A percentile compares a stretch with the other conserved stretches of the same genome.
Conservation (phyloP, 2,329 filamentous ascomycete genomes). For the Aspergillus fumigatus region DNA sequence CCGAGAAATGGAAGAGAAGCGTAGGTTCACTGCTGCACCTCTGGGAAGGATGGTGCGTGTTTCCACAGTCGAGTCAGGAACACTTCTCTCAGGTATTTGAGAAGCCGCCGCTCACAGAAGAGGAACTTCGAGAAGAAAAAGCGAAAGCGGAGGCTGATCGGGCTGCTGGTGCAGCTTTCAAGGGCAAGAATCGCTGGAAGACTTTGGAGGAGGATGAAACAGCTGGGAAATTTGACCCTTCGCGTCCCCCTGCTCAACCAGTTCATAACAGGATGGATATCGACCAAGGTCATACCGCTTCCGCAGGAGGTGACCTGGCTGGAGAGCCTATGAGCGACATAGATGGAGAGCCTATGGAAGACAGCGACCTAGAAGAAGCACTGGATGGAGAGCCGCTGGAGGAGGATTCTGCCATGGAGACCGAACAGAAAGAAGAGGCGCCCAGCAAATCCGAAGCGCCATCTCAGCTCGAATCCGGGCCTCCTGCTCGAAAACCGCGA, state of each 20-base stretch:
- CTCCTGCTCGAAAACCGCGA: slow-evolving; percentile 50
- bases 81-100: slow-evolving; percentile 67
- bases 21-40: slow-evolving; percentile 63
- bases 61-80: slow-evolving; percentile 69
- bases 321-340: slow-evolving; percentile 40
- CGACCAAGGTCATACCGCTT: slow-evolving; percentile 23
- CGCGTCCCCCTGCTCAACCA: slow-evolving; percentile 15
- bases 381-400: slow-evolving; percentile 46
- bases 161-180: slow-evolving; percentile 31
- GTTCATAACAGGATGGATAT: slow-evolving; percentile 32
- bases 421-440: slow-evolving; percentile 18
- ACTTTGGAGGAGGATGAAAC: slow-evolving; percentile 41
- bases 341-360: slow-evolving; percentile 45
- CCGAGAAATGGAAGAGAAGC: slow-evolving; percentile 80
- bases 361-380: slow-evolving; percentile 49
- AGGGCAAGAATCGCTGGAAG: slow-evolving; percentile 44
- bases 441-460: slow-evolving; percentile 15
- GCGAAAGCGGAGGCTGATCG: slow-evolving; percentile 41
- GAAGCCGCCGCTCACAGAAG: slow-evolving; percentile 57
- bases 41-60: slow-evolving; percentile 64
- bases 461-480: slow-evolving; percentile 25
- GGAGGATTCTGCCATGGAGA: slow-evolving; percentile 37
- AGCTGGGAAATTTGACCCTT: slow-evolving; percentile 27
- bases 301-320: slow-evolving; percentile 41
- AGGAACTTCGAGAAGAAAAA: slow-evolving; percentile 41